Evolutionary conservation across 1,284 basidiomycete species (phyloP).

Genomic region (Pisolithus thermaeus): DNA sequence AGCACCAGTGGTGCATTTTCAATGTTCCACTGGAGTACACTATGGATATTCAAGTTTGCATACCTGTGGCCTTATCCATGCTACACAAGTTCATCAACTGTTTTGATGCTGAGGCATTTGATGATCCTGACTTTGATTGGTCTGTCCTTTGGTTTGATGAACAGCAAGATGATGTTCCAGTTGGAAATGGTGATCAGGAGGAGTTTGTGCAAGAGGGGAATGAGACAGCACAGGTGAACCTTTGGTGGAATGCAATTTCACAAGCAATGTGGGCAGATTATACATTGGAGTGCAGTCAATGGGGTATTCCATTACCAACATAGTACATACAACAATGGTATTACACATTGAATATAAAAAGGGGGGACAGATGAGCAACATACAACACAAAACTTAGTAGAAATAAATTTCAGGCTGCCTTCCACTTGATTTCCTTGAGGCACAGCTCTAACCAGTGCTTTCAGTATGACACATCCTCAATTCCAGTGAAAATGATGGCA

Average conservation of each 20-base stretch:
- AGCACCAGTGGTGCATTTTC: constrained; percentile 29
- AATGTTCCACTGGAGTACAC: constrained; percentile 20
- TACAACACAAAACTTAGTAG: background rate
- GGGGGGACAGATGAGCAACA: background rate
- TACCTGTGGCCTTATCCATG: constrained; percentile 26
- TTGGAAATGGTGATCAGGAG: background rate
- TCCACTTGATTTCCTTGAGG: background rate
- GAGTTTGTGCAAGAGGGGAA: background rate
- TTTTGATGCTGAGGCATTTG: background rate
- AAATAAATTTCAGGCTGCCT: background rate
- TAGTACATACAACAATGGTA: background rate
- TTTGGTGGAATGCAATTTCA: background rate
- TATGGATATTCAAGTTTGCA: constrained; percentile 26
- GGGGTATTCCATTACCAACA: too few relatives aligned
- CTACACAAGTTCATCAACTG: constrained; percentile 33
- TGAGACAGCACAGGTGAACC: background rate
- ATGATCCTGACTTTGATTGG: background rate
- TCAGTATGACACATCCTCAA: background rate
- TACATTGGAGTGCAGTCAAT: background rate
- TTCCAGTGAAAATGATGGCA: background rate
- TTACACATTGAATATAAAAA: too few relatives aligned
- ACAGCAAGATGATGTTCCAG: too few relatives aligned
- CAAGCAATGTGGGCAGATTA: background rate
- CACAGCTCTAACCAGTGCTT: background rate
- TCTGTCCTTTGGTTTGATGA: background rate